phyloP scores from a whole-genome alignment of 352 stramenopile genomes.

The Pythium apleroticum region DNA sequence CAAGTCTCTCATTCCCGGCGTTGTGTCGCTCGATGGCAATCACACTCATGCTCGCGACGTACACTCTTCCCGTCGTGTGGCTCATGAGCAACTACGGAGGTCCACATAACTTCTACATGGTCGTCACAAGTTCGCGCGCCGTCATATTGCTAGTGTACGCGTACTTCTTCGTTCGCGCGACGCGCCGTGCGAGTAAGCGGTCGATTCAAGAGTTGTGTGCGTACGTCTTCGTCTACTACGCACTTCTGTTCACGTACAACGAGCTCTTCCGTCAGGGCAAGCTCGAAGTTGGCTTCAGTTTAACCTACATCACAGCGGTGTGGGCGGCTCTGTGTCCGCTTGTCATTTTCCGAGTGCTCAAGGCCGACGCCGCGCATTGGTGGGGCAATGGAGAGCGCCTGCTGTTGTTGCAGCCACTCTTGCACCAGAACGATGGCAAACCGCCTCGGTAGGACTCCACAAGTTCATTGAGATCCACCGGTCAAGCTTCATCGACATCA shows the following conservation, averaged over 20 bases:
- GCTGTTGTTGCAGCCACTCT: slow-evolving; percentile 45
- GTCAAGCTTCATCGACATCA: slow-evolving; percentile 71
- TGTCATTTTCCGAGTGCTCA: slow-evolving; percentile 71
- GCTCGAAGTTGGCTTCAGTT: slow-evolving; percentile 48
- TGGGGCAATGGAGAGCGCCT: slow-evolving; percentile 55
- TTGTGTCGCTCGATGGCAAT: slow-evolving; percentile 42
- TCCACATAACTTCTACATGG: slow-evolving; percentile 35
- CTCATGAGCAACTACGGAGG: slow-evolving; percentile 20
- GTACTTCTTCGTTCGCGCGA: slow-evolving; percentile 44
- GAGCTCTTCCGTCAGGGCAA: slow-evolving; percentile 46
- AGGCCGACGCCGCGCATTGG: slow-evolving; percentile 76
- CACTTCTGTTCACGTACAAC: slow-evolving; percentile 32
- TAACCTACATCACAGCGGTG: slow-evolving; percentile 61
- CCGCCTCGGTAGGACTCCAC: slow-evolving; percentile 40
- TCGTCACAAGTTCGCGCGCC: slow-evolving; percentile 32
- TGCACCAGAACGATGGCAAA: slow-evolving; percentile 17
- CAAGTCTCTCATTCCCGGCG: slow-evolving; percentile 50
- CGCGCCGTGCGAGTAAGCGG: slow-evolving; percentile 42
- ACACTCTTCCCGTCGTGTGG: slow-evolving; percentile 60
- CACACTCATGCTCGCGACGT: slow-evolving; percentile 46
- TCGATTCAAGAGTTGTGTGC: slow-evolving; percentile 59
- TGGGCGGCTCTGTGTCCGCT: slow-evolving; percentile 51
- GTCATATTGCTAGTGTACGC: slow-evolving; percentile 42
- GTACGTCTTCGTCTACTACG: slow-evolving; percentile 39
- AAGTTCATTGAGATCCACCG: slow-evolving; percentile 64